Evolutionary conservation across 1,284 basidiomycete genomes (phyloP).

Genomic region (Ceratorhiza oryzae-sativae): DNA sequence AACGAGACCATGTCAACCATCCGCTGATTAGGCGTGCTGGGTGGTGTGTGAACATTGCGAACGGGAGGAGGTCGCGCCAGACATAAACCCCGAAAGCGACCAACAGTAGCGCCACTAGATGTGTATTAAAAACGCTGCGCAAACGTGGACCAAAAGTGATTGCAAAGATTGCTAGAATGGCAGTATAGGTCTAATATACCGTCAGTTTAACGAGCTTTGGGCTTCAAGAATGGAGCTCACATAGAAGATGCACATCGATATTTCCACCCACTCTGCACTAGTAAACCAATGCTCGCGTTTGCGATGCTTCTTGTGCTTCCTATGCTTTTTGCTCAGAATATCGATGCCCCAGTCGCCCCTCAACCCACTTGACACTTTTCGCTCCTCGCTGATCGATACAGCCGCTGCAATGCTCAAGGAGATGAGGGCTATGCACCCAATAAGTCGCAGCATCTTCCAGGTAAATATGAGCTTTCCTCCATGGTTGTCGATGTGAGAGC

Average conservation of each 20-base stretch:
- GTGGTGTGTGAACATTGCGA: slow-evolving; percentile 37
- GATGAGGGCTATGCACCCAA: slow-evolving; percentile 23
- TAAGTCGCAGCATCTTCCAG: slow-evolving; percentile 27
- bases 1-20: slow-evolving; percentile 43
- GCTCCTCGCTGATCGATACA: slow-evolving; percentile 16
- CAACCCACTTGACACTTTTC: background rate
- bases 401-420: slow-evolving; percentile 31
- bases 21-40: slow-evolving; percentile 37
- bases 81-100: slow-evolving; percentile 38
- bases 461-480: slow-evolving; percentile 26
- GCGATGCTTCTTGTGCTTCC: slow-evolving; percentile 29
- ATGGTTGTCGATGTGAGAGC: slow-evolving; percentile 24
- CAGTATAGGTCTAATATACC: slow-evolving; percentile 16
- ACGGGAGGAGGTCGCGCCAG: slow-evolving; percentile 42
- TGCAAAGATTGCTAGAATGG: slow-evolving; percentile 39
- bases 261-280: slow-evolving; percentile 42
- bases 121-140: background rate
- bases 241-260: slow-evolving; percentile 39
- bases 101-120: slow-evolving; percentile 39
- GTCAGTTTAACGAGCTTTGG: background rate
- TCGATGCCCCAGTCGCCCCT: background rate
- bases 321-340: slow-evolving; percentile 14
- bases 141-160: slow-evolving; percentile 16
- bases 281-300: slow-evolving; percentile 38
- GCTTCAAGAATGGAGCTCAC: slow-evolving; percentile 13